Percentiles rank a stretch among this genome's conserved stretches.
These are phyloP conservation scores for Discostella stelligeroides DNA, from an alignment of 108 stramenopile species.

Conservation along the genomic window DNA sequence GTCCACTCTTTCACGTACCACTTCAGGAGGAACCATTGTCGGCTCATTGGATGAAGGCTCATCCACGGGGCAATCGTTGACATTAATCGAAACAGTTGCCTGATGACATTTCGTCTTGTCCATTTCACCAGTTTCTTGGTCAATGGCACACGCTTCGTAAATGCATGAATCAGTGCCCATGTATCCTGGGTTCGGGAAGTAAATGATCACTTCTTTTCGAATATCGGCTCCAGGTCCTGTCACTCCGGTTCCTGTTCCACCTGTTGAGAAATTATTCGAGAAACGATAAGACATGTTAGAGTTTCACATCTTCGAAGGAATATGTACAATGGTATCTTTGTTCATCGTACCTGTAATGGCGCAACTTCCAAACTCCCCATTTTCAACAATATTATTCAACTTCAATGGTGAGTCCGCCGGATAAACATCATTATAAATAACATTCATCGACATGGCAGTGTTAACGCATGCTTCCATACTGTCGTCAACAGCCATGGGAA, in stretches of 20 bases:
- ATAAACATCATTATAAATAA: not conserved
- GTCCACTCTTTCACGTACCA: not conserved
- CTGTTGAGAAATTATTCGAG: not conserved
- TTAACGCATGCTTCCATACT: not conserved
- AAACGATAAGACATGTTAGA: not conserved
- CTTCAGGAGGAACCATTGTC: constrained; percentile 6
- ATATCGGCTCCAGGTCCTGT: not conserved
- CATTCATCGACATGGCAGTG: not conserved
- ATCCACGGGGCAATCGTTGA: not conserved
- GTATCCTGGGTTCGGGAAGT: constrained; percentile 13
- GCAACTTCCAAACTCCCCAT: not conserved
- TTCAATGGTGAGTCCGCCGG: not conserved
- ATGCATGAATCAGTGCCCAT: constrained; percentile 14
- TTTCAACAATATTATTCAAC: not conserved
- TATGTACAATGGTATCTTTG: not conserved
- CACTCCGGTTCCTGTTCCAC: not conserved
- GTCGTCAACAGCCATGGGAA: not conserved
- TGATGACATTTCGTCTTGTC: not conserved
- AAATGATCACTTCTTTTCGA: constrained; percentile 5
- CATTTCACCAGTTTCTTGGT: not conserved
- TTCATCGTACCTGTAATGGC: not conserved
- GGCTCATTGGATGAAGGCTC: not conserved
- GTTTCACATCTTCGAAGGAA: not conserved
- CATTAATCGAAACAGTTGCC: not conserved
- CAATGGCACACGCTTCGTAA: constrained; percentile 9